Conservation (phyloP, 2,329 filamentous ascomycete species). For the Pseudocercospora macadamiae region DNA sequence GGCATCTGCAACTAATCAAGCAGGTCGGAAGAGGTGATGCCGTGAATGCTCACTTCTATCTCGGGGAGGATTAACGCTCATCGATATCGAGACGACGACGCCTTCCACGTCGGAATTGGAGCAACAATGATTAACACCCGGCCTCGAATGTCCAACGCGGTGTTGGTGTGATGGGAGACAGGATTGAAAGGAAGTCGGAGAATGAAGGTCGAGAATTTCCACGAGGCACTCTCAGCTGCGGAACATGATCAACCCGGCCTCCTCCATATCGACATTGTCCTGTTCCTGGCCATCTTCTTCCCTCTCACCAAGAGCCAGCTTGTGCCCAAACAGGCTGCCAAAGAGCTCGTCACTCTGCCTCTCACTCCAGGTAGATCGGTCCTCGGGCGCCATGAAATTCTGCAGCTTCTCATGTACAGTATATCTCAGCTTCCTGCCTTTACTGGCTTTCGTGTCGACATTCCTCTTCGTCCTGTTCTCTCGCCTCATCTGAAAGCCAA, state of each 20-base stretch:
- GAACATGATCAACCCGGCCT: slow-evolving; percentile 39
- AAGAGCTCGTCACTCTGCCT: slow-evolving; percentile 71
- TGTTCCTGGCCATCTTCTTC: slow-evolving; percentile 41
- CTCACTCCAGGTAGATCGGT: slow-evolving; percentile 77
- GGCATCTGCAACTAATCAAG: too few species aligned
- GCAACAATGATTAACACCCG: too few species aligned
- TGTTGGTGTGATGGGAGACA: too few species aligned
- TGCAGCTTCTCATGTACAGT: slow-evolving; percentile 96
- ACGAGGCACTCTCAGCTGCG: slow-evolving; percentile 30
- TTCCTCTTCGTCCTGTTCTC: slow-evolving; percentile 82
- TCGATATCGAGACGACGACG: too few species aligned
- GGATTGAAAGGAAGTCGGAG: too few species aligned
- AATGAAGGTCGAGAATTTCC: too few species aligned
- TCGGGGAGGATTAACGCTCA: too few species aligned
- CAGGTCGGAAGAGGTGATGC: too few species aligned
- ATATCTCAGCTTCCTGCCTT: slow-evolving; percentile 91
- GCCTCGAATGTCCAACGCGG: too few species aligned
- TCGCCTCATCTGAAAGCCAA: slow-evolving; percentile 56
- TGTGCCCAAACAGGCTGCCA: slow-evolving; percentile 53
- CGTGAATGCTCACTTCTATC: too few species aligned
- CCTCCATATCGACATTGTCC: slow-evolving; percentile 26
- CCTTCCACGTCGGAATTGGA: too few species aligned
- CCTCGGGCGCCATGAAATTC: slow-evolving; percentile 96
- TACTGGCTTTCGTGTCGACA: slow-evolving; percentile 92
- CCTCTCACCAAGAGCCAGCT: slow-evolving; percentile 48